phyloP scores from a whole-genome alignment of 176 grass and related monocot species.

The Saccharum officinarum region DNA sequence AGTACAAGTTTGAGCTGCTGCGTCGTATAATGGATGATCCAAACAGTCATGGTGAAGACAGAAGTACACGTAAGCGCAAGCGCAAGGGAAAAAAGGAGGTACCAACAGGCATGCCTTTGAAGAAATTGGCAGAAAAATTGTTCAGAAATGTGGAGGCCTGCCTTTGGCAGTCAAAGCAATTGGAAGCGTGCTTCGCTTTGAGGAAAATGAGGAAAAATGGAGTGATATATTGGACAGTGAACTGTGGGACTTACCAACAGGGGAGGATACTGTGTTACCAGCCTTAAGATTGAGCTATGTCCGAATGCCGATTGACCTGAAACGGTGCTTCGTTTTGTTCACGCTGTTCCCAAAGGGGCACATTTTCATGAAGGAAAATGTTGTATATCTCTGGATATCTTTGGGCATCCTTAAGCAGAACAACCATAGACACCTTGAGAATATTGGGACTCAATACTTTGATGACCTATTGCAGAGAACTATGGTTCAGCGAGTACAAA shows the following conservation, averaged over 20 bases:
- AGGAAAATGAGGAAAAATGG: slow-evolving; percentile 34
- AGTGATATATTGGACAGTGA: slow-evolving; percentile 40
- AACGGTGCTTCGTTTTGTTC: slow-evolving; percentile 40
- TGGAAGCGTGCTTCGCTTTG: slow-evolving; percentile 8
- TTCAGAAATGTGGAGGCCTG: slow-evolving; percentile 28
- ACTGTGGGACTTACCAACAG: slow-evolving; percentile 28
- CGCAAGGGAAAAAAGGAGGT: slow-evolving; percentile 30
- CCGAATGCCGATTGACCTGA: slow-evolving; percentile 29
- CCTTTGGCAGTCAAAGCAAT: slow-evolving; percentile 32
- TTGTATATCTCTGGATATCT: slow-evolving; percentile 43
- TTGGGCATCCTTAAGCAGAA: slow-evolving; percentile 27
- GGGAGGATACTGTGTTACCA: slow-evolving; percentile 26
- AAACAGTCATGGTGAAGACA: neutral
- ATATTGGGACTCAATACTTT: slow-evolving; percentile 14
- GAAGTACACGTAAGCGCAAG: slow-evolving; percentile 12
- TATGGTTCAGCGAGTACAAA: slow-evolving; percentile 7
- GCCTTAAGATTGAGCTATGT: slow-evolving; percentile 50
- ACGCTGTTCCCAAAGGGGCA: slow-evolving; percentile 44
- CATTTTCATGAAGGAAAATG: slow-evolving; percentile 2
- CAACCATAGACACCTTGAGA: neutral
- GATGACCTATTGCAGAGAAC: slow-evolving; percentile 34
- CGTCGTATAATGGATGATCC: slow-evolving; percentile 21
- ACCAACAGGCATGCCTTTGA: no score
- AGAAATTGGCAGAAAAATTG: slow-evolving; percentile 36
- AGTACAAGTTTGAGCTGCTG: slow-evolving; percentile 45